phyloP scores from a whole-genome alignment of 306 rosid species.

The Macrotyloma uniflorum region DNA sequence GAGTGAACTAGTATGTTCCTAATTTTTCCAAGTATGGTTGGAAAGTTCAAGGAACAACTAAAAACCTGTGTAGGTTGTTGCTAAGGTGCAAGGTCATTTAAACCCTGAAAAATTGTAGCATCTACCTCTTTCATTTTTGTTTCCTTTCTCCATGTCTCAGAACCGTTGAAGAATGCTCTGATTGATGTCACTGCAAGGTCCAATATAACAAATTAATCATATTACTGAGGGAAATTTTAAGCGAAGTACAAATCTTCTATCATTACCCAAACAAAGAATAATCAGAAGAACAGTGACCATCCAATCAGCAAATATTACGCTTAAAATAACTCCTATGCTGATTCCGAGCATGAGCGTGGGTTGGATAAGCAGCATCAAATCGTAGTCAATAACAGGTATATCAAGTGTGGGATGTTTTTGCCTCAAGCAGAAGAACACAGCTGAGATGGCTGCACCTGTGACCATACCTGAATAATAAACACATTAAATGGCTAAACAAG shows the following conservation, averaged over 20 bases:
- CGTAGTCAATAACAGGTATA: conserved; percentile 72
- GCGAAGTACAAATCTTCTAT: neutral
- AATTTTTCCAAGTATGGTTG: neutral
- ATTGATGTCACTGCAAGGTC: conserved; percentile 63
- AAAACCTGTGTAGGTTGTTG: neutral
- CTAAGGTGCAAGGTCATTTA: neutral
- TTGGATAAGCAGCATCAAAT: conserved; percentile 72
- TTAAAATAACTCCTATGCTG: conserved; percentile 82
- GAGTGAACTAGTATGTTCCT: neutral
- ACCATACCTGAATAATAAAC: conserved; percentile 63
- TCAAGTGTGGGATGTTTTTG: conserved; percentile 80
- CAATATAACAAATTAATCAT: conserved; percentile 17
- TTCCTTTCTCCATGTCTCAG: conserved; percentile 81
- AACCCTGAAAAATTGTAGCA: neutral
- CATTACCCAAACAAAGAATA: conserved; percentile 67
- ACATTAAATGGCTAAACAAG: neutral
- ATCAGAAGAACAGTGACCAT: conserved; percentile 81
- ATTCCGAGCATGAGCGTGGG: conserved; percentile 85
- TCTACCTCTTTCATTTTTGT: conserved; percentile 59
- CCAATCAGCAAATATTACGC: conserved; percentile 87
- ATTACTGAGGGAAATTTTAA: neutral
- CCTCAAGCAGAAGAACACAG: conserved; percentile 70
- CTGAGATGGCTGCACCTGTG: conserved; percentile 86
- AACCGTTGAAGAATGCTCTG: conserved; percentile 72
- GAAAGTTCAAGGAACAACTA: neutral